Base-by-base conservation (phyloP, 257 asterid genomes). In the Lavandula angustifolia region DNA sequence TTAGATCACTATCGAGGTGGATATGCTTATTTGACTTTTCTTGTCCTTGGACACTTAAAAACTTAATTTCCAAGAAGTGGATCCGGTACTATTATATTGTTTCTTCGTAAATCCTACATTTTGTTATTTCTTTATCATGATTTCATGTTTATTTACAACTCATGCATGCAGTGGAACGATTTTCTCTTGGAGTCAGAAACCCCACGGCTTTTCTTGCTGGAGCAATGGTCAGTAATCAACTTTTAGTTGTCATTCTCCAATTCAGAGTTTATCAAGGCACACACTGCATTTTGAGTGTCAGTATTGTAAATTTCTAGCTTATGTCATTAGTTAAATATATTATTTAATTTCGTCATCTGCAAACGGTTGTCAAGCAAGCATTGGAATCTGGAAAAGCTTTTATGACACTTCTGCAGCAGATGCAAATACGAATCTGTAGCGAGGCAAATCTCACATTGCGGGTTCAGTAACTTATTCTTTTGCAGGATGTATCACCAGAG, bases 141-240 rank as follows among this genome's bases (percentile, higher is more conserved):
- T 70, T 37, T 76, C 13, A 38, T 54, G 60, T 43, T 51, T 73
- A 38, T 65, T 56, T 69, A 40, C 49, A 44, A 63, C 69, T 60
- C 34, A 32, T 74, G 47, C 62, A 38, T 70, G 81, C 95, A 91
- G 98, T 91, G 48, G 98, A 91, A 72, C 79, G 96, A 46, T 88
- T 91, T 73, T 91, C 98, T 49, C 69, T 91, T 40, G 98, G 95
- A 62, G 95, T 84, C 65, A 81, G 96, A 77, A 91, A 91, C 66
- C 96, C 98, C 35, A 91, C 96, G 5, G 87, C 98, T 56, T 91
- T 91, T 73, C 78, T 91, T 37, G 96, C 98, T 35, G 98, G 98
- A 38, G 87, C 95, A 56, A 82, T 82, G 95, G 97, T 91, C 33
- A 64, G 91, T 78, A 40, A 50, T 81, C 48, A 33, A 61, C 67